phyloP scores from a whole-genome alignment of 495 filamentous ascomycete genomes.

The Aspergillus coremiiformis region DNA sequence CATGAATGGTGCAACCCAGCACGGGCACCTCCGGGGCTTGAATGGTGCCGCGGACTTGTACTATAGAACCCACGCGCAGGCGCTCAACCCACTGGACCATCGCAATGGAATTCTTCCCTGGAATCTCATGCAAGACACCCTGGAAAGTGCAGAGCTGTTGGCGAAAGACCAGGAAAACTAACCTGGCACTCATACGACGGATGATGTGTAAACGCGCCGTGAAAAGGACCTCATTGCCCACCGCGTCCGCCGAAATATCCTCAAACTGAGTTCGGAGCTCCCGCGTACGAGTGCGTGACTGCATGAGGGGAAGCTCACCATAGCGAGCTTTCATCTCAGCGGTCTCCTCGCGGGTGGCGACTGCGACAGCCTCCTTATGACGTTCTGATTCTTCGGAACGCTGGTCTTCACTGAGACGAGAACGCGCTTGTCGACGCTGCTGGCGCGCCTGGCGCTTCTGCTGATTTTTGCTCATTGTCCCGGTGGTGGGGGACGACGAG shows the following conservation, averaged over 20 bases:
- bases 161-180: slow-evolving; percentile 82
- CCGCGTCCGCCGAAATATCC: slow-evolving; percentile 45
- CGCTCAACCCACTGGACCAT: slow-evolving; percentile 66
- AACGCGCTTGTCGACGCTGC: slow-evolving; percentile 37
- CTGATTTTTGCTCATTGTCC: slow-evolving; percentile 46
- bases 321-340: slow-evolving; percentile 53
- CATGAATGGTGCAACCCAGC: slow-evolving; percentile 49
- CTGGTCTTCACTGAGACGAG: slow-evolving; percentile 45
- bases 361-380: slow-evolving; percentile 38
- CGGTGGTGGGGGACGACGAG: slow-evolving; percentile 20
- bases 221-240: slow-evolving; percentile 64
- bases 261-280: slow-evolving; percentile 44
- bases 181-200: slow-evolving; percentile 78
- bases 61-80: slow-evolving; percentile 58
- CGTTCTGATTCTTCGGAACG: slow-evolving; percentile 41
- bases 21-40: slow-evolving; percentile 54
- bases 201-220: slow-evolving; percentile 79
- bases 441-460: slow-evolving; percentile 41
- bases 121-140: slow-evolving; percentile 54
- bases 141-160: slow-evolving; percentile 74
- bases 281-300: slow-evolving; percentile 31
- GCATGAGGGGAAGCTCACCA: slow-evolving; percentile 50
- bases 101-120: slow-evolving; percentile 47
- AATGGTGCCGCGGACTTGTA: slow-evolving; percentile 57
- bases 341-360: slow-evolving; percentile 32